phyloP scores from a whole-genome alignment of 2,329 filamentous ascomycete species.

The Colletotrichum australisinense region DNA sequence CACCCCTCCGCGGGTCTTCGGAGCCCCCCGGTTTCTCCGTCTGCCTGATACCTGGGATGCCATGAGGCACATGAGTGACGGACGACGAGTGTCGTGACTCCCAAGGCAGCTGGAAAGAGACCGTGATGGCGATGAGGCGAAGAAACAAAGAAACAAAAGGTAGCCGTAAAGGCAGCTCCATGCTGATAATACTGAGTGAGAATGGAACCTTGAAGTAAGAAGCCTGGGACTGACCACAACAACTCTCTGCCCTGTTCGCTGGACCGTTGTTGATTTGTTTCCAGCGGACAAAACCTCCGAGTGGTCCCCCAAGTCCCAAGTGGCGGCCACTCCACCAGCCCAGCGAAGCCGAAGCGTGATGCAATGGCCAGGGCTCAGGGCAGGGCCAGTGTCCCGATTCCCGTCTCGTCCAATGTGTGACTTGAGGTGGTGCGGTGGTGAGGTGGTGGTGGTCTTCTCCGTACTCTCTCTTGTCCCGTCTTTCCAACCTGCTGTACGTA shows the following conservation, averaged over 20 bases:
- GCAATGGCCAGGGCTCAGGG: background rate
- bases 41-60: background rate
- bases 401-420: background rate
- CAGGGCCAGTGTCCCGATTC: background rate
- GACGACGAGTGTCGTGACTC: background rate
- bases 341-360: conserved; percentile 2
- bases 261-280: conserved; percentile 7
- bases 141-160: background rate
- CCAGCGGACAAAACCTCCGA: conserved; percentile 19
- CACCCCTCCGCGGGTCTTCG: background rate
- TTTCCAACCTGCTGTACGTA: too few species aligned
- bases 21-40: background rate
- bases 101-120: background rate
- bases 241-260: background rate
- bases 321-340: background rate
- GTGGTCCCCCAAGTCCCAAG: conserved; percentile 6
- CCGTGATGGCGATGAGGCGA: background rate
- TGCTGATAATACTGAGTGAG: background rate
- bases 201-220: background rate
- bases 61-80: background rate
- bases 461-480: background rate
- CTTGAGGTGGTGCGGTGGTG: background rate
- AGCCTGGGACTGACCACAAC: background rate
- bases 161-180: background rate
- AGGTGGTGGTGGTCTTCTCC: background rate